Evolutionary conservation across 2,329 filamentous ascomycete species (phyloP), one percentile per base, ranked within the genome.

Genomic region (Thielaviopsis cerberus): DNA sequence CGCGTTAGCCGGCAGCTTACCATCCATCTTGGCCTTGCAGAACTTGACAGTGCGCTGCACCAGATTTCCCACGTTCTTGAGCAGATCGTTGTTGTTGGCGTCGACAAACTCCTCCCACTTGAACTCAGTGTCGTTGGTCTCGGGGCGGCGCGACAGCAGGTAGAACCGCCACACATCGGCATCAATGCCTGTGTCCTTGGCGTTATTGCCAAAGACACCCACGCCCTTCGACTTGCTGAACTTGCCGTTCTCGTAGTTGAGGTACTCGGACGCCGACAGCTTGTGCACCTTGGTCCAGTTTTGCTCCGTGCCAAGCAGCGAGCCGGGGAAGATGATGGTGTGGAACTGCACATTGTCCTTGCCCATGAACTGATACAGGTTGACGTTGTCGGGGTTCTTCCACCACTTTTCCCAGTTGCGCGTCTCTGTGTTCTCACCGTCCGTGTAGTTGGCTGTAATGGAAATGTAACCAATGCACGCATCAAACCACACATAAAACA

Each of bases 391-490:
- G 0, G 88, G 88, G 69, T 94, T 85, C 67, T 85, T 83, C 90
- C 90, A 96, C 90, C 90, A 96, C 67, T 87, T 79, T 73, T 94
- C 83, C 90, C 90, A 96, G 62, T 94, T 77, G 51, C 82, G 78
- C 50, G 73, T 71, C 3, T 67, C 65, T 15, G 68, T 62, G 61
- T 76, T 67, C 57, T 70, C 69, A 15, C 69, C 67, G 57, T 80
- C 75, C 4, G 89, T 95, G 69, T 94, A 94, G 65, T 82, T 89
- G 63, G 87, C 88, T 1, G 90, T 95, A 64, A 96, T 96, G 1
- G 88, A 94, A n/a, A 89, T 83, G 68, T 96, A 96, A 22, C 90
- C 90, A 66, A 95, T 92, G 70, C 87, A 92, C 57, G 88, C 88
- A 68, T 94, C 88, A 67, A 96, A 88, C 88, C 85, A 87, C 61